Percentiles rank a stretch among this genome's conserved stretches.
Evolutionary conservation across 192 early-diverging fungal genomes (phyloP).

Genomic region (Jimgerdemannia flammicorona): DNA sequence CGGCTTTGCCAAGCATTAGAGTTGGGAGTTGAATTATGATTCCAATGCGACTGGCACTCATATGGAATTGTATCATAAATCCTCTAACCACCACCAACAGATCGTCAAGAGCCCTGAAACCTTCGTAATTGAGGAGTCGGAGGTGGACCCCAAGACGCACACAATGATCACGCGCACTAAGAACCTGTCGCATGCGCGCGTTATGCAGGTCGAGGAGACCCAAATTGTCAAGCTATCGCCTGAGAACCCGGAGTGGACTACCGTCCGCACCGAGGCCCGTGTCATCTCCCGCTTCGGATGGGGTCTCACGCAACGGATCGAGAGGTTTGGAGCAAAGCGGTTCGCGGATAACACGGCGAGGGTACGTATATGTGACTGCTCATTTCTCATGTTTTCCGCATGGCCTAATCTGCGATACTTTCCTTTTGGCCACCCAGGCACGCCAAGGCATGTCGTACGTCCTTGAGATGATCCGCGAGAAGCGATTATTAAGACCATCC

Average conservation of each 20-base stretch:
- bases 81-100: conserved; percentile 22
- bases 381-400: not conserved
- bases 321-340: conserved; percentile 82
- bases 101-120: conserved; percentile 81
- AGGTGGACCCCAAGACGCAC: conserved; percentile 69
- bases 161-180: conserved; percentile 81
- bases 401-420: not conserved
- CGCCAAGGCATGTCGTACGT: conserved; percentile 49
- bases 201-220: conserved; percentile 91
- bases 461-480: conserved; percentile 44
- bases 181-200: conserved; percentile 90
- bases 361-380: conserved; percentile 25
- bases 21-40: too few species aligned
- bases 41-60: too few species aligned
- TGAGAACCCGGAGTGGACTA: conserved; percentile 54
- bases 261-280: conserved; percentile 75
- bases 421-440: conserved; percentile 2
- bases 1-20: too few species aligned
- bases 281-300: conserved; percentile 88
- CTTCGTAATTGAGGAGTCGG: conserved; percentile 88
- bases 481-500: conserved; percentile 10
- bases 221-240: conserved; percentile 65
- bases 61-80: too few species aligned
- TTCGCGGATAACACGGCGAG: conserved; percentile 78
- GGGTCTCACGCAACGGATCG: conserved; percentile 77